A percentile compares a stretch with the other conserved stretches of the same genome.
Conservation (phyloP, 306 rosid genomes). For the Quercus aquifolioides region DNA sequence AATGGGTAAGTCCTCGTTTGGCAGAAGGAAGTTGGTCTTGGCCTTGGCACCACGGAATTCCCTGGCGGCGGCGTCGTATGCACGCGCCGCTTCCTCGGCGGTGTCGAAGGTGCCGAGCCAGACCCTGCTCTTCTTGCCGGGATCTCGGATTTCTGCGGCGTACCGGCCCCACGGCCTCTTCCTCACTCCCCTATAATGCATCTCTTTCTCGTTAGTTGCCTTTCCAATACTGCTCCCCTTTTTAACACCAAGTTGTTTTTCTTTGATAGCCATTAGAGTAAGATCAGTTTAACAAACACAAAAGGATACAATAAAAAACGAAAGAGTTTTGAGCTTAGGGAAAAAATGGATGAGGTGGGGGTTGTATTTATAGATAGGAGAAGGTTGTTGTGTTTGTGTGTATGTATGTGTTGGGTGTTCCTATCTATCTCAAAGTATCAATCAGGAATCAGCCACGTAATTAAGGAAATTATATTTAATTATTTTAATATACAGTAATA, state of each 20-base stretch:
- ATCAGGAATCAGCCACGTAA: background rate
- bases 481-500: background rate
- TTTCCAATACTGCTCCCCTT: background rate
- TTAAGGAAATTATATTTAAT: no score
- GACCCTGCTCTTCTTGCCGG: constrained; percentile 53
- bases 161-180: constrained; percentile 63
- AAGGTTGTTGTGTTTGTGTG: no score
- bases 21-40: constrained; percentile 39
- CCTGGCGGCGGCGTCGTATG: constrained; percentile 52
- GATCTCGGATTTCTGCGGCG: constrained; percentile 59
- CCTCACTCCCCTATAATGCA: constrained; percentile 47
- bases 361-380: background rate
- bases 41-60: constrained; percentile 53
- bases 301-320: no score
- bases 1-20: background rate
- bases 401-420: no score
- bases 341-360: no score
- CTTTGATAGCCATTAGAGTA: constrained; percentile 20
- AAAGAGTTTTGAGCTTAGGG: background rate
- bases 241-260: background rate
- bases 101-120: constrained; percentile 62
- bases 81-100: constrained; percentile 55
- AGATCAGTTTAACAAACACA: no score
- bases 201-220: constrained; percentile 23
- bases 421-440: no score